Base-by-base conservation (phyloP, 2,329 filamentous ascomycete genomes). In the Reticulascus tulasneorum region DNA sequence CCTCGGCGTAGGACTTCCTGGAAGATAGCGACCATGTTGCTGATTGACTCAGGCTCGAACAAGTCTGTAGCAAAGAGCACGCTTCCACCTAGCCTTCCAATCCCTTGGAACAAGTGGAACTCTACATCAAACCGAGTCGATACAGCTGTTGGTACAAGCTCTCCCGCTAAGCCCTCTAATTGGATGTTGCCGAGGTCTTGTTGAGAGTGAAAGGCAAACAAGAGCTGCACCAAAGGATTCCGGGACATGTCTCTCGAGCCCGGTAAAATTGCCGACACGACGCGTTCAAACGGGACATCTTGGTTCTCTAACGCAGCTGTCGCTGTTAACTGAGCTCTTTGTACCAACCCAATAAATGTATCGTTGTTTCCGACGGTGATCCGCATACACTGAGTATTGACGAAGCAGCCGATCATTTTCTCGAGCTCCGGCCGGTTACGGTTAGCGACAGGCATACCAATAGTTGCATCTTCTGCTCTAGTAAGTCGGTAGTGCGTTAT, bases 371-470 rank as follows among this genome's bases (percentile, higher is more conserved):
- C 31, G 23, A 33, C 15, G 7, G 23, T 15, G 23, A 33, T 33
- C n/a, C 31, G 31, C 31, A 33, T 33, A 13, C 31, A 33, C 6
- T 33, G 31, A 6, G 31, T 33, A n/a, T 33, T 33, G 16, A 33
- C 31, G 16, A 33, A 33, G 23, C 24, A 33, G 9, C 31, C 31
- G 16, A 33, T 24, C 13, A 33, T 9, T 16, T 33, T 24, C 17
- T 33, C 31, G 7, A 33, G 11, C 16, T 33, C 31, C 5, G 31
- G 5, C 16, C 31, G 17, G 31, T 33, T 33, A 7, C 31, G 22
- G 23, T 33, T 33, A 13, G 31, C 31, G 23, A 33, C 26, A 0
- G 31, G 31, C 7, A 24, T 33, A 10, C 31, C 31, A 5, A 33
- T 8, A 4, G 31, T 33, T 1, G 31, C 31, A 7, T 33, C 31